Base-by-base conservation (phyloP, 306 rosid species). In the Cucurbita pepo region DNA sequence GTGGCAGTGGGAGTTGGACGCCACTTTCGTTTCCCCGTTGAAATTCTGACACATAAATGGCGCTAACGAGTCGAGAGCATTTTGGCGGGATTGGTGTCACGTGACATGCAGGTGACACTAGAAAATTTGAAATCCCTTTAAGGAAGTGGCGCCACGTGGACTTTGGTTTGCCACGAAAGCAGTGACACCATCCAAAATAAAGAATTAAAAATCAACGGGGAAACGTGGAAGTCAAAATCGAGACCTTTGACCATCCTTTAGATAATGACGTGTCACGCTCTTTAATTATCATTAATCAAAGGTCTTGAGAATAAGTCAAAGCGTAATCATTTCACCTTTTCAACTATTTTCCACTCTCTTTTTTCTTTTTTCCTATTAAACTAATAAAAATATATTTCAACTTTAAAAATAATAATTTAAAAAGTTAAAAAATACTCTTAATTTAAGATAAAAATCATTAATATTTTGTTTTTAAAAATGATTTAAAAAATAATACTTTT, bases 81-180 rank as follows among this genome's bases (percentile, higher is more conserved):
- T 74, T 50, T 67, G 56, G 62, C 22, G 57, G 57, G 16, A 19
- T 18, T 58, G 19, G 9, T 34, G 60, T 75, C 82, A 82, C 82
- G 75, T 62, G 85, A 78, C 22, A 34, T 5, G 25, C 25, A 16
- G 60, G 70, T 77, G 77, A 22, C 12, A 13, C 3, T 13, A 30
- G 0, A 25, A 7, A 55, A 61, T 12, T 37, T 0, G 7, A 38
- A 30, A n/a, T 40, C 8, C 19, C 25, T 38, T 6, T 1, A 6
- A 37, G 34, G 10, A 66, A 19, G 10, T 7, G 40, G 7, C 38
- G 40, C 56, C 72, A 66, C 56, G 72, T 66, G 8, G 36, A 64
- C 0, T 0, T 0, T 41, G 34, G n/a, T 15, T 4, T 44, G 37
- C 55, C 72, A 66, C 72, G 72, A 13, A 19, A 66, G 56, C 72